phyloP scores from a whole-genome alignment of 495 filamentous ascomycete genomes.

The Penicillium herquei region DNA sequence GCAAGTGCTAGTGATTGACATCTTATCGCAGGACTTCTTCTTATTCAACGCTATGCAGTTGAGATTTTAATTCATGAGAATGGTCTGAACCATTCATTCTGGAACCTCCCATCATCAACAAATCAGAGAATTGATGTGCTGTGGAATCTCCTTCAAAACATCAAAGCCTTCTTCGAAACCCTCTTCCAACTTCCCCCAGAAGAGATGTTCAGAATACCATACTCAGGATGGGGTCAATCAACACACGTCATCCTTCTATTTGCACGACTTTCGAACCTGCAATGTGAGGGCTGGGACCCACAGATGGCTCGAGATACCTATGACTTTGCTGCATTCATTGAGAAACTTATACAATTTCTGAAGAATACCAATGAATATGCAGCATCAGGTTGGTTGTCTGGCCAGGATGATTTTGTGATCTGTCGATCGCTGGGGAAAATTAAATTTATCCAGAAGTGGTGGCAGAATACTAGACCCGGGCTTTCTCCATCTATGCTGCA shows the following conservation, averaged over 20 bases:
- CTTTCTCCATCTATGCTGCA: background rate
- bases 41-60: background rate
- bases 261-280: background rate
- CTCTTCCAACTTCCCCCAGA: background rate
- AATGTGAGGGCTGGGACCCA: conserved; percentile 1
- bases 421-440: background rate
- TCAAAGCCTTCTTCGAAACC: background rate
- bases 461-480: background rate
- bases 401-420: background rate
- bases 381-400: background rate
- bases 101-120: background rate
- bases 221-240: background rate
- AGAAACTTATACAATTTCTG: background rate
- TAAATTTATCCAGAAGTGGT: conserved; percentile 1
- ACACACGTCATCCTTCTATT: background rate
- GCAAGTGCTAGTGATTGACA: background rate
- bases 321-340: background rate
- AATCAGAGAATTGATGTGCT: background rate
- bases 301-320: background rate
- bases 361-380: background rate
- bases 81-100: background rate
- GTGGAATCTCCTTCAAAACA: background rate
- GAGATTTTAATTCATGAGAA: background rate
- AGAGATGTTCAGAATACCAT: background rate
- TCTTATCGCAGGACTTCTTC: background rate